Conservation (phyloP, 768 basidiomycete species). For the Pholiota molesta region DNA sequence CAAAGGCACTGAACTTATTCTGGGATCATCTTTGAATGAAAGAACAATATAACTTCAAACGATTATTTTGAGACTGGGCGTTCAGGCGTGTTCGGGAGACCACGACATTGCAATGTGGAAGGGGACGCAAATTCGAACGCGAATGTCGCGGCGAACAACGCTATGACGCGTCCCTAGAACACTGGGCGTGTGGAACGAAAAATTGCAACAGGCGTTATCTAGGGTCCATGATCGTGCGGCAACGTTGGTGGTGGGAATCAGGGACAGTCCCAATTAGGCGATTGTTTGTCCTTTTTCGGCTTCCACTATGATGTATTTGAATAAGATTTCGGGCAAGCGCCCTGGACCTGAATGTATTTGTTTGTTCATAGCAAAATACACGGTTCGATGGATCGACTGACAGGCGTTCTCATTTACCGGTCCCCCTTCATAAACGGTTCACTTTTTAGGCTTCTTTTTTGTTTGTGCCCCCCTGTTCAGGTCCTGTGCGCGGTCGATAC, state of each 20-base stretch:
- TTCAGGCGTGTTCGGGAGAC: neutral
- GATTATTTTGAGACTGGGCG: neutral
- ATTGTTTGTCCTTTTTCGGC: neutral
- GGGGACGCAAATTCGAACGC: neutral
- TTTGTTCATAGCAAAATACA: neutral
- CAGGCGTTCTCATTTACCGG: neutral
- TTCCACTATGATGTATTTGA: neutral
- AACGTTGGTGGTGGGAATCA: neutral
- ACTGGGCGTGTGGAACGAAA: neutral
- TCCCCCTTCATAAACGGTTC: neutral
- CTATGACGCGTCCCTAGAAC: neutral
- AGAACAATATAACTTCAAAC: no score
- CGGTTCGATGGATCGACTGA: constrained; percentile 1
- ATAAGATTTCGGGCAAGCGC: neutral
- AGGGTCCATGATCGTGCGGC: no score
- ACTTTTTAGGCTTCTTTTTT: neutral
- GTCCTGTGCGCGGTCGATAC: neutral
- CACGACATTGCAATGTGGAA: no score
- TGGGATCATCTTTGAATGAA: no score
- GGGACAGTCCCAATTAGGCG: neutral
- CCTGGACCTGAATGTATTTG: constrained; percentile 4
- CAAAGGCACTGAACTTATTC: neutral
- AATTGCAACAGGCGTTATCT: neutral
- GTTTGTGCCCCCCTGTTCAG: neutral
- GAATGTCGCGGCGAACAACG: neutral